Evolutionary conservation across 1,284 basidiomycete genomes (phyloP), one percentile per base, ranked within the genome.

Genomic region (Athelia sp.): DNA sequence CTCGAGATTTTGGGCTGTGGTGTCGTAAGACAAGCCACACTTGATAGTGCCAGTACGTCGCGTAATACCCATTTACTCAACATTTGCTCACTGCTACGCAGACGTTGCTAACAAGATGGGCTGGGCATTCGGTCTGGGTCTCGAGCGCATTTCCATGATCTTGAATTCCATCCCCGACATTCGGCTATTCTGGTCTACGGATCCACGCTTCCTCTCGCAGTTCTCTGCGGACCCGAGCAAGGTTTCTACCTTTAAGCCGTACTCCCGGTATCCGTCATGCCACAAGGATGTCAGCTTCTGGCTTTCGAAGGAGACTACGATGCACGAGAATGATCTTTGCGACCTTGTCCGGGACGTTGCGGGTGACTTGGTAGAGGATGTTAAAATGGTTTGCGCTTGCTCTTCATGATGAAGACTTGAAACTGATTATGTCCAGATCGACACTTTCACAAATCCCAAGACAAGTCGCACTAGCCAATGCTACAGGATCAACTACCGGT

Each of bases 101-200:
- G 93, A 80, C 52, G 81, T 93, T 3, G 72, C 79, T 0, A 71
- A 90, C 61, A 95, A 95, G 67, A 81, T 93, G 54, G 94, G 94
- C 21, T 99, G 97, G 97, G 97, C 97, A 0, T 99, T 98, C 61
- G 97, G 97, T 14, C 84, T 99, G 32, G 97, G 97, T 4, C 78
- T 99, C 42, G 97, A 99, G 65, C 84, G 97, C 21, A 97, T 99
- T 57, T 94, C 96, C 24, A 99, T 99, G 97, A 87, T 99, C 53
- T 81, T 99, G 47, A 99, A 90, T 70, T 89, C 86, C 15, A 97
- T 99, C 50, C 97, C 96, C 2, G 97, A 99, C 65, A 99, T 99
- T 62, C 90, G 97, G n/a, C 75, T 99, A 13, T 99, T 99, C 77
- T 99, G 97, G 97, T 95, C 94, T 2, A 68, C 74, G 46, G 97